Percentiles rank a stretch among this genome's conserved stretches.
phyloP scores from a whole-genome alignment of 2,329 filamentous ascomycete genomes.

The Botrytis squamosa region DNA sequence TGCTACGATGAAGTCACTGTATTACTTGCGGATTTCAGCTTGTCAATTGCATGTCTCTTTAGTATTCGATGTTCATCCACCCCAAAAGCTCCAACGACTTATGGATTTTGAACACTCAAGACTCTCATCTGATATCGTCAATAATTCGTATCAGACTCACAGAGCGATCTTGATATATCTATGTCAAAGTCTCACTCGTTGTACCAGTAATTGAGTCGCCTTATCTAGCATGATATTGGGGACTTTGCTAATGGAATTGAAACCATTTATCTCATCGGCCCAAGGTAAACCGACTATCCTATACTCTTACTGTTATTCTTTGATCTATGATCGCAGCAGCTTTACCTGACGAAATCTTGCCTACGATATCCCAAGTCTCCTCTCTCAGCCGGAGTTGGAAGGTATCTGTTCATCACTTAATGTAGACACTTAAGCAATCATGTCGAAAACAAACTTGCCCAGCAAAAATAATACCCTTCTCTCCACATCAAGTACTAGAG shows the following conservation, averaged over 20 bases:
- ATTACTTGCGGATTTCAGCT: neutral
- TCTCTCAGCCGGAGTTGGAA: neutral
- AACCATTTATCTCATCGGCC: neutral
- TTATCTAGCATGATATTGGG: neutral
- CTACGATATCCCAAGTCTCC: neutral
- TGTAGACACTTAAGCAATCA: neutral
- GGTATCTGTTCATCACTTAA: neutral
- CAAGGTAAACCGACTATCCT: neutral
- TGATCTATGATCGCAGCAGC: neutral
- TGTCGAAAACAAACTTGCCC: accelerated
- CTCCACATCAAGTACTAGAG: neutral
- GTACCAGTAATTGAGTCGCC: neutral
- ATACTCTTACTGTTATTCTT: neutral
- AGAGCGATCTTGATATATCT: neutral
- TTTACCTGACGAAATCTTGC: neutral
- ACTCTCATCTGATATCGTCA: neutral
- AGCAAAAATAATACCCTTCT: neutral
- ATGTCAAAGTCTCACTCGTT: no score
- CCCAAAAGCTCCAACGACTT: neutral
- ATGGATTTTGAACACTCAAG: neutral
- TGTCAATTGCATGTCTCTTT: neutral
- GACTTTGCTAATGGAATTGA: accelerated
- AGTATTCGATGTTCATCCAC: neutral
- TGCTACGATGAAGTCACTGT: neutral
- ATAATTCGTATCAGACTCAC: neutral